A percentile compares a stretch with the other conserved stretches of the same genome.
These are phyloP conservation scores for Hanseniaspora hatyaiensis DNA, from an alignment of 805 yeast species.

Conservation along the genomic window DNA sequence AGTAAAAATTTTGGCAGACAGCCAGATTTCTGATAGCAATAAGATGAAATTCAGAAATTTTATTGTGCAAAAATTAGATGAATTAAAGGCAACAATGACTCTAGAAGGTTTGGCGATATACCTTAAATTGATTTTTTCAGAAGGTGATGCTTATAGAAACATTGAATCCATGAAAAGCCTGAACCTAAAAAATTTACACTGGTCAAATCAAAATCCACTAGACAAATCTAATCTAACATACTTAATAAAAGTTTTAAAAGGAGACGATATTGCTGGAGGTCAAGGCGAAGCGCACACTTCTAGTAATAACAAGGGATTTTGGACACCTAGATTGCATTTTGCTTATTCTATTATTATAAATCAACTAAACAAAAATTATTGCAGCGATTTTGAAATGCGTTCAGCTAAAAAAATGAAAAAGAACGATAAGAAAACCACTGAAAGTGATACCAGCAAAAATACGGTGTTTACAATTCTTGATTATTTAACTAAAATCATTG, in stretches of 20 bases:
- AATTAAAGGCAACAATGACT: slow-evolving; percentile 47
- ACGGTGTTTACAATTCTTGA: slow-evolving; percentile 37
- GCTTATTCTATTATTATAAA: slow-evolving; percentile 42
- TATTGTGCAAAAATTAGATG: slow-evolving; percentile 30
- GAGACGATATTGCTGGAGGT: slow-evolving; percentile 32
- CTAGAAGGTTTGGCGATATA: slow-evolving; percentile 73
- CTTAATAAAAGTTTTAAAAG: slow-evolving; percentile 54
- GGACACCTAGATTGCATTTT: slow-evolving; percentile 66
- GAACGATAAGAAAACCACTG: slow-evolving; percentile 22
- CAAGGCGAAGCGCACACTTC: slow-evolving; percentile 23
- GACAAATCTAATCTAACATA: slow-evolving; percentile 52
- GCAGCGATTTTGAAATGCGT: slow-evolving; percentile 28
- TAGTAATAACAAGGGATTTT: slow-evolving; percentile 43
- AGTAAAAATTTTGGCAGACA: slow-evolving; percentile 23
- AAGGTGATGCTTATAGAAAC: slow-evolving; percentile 4
- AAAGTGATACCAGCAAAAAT: slow-evolving; percentile 15
- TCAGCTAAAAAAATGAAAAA: slow-evolving; percentile 23
- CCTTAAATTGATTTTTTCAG: slow-evolving; percentile 27
- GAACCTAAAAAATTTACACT: slow-evolving; percentile 28
- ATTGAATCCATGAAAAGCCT: background rate
- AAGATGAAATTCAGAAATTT: slow-evolving; percentile 30
- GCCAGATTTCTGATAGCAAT: background rate
- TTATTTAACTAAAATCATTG: slow-evolving; percentile 71
- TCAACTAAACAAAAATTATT: slow-evolving; percentile 22
- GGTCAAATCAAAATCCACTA: slow-evolving; percentile 70